Base-by-base conservation (phyloP, 257 asterid genomes). In the Solanum rostratum region DNA sequence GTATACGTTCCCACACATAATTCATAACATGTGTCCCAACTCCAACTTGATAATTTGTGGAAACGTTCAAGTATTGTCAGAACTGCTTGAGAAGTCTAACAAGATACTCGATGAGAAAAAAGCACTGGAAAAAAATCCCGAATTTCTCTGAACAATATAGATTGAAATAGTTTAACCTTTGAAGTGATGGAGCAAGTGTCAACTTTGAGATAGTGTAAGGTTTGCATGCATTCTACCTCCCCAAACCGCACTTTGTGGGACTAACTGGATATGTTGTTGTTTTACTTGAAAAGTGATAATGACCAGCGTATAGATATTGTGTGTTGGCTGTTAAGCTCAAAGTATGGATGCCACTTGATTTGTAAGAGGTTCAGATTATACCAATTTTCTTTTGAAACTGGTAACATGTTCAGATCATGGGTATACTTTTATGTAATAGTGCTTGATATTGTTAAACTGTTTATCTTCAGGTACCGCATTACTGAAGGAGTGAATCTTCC, bases 401-500 rank as follows among this genome's bases (percentile, higher is more conserved):
- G 18, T 1, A 11, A 10, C 9, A 60, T 60, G 14, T 10, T 60
- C 0, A 60, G 68, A 60, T 60, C 37, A 73, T 43, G 62, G 24
- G 15, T 22, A 76, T 46, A 74, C 43, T 16, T 50, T 27, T 76
- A 19, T 50, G 27, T 24, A 29, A 63, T 45, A 63, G 33, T 50
- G 29, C 53, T 33, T 66, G 66, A 45, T 13, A 62, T 53, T 73
- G 24, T 41, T 29, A 59, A 79, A 81, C 39, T 13, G 62, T 85
- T 90, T 89, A 81, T 24, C 81, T 57, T 54, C 84, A 97, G 99
- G 92, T 97, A 97, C 84, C 99, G 99, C 65, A 97, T 97, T 54
- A 97, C 98, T 1, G 99, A 97, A 90, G 99, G 99, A 83, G 99
- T 97, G 86, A 97, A 97, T 92, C 98, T 97, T 88, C 99, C 99